Evolutionary conservation across 2,329 filamentous ascomycete genomes (phyloP).

Genomic region (Xylariaceae sp.): DNA sequence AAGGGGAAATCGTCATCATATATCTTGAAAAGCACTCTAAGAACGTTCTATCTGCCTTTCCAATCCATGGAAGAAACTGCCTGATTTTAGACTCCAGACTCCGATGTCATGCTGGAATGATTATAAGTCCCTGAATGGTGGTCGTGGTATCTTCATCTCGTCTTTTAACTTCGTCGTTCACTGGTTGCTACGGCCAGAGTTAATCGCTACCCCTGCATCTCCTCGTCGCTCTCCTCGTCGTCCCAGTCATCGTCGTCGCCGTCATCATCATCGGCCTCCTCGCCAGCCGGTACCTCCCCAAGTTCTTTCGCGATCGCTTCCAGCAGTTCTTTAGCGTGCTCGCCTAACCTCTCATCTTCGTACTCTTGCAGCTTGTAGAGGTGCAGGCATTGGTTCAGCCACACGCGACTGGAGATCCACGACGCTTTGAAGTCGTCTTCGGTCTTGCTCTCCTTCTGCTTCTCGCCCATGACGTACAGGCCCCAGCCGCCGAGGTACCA

Average conservation of each 20-base stretch:
- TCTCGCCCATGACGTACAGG: slow-evolving; percentile 71
- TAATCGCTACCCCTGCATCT: slow-evolving; percentile 44
- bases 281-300: slow-evolving; percentile 52
- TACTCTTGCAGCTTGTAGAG: slow-evolving; percentile 78
- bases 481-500: slow-evolving; percentile 98
- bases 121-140: slow-evolving; percentile 8
- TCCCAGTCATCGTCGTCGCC: slow-evolving; percentile 48
- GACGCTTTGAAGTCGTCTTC: slow-evolving; percentile 52
- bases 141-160: slow-evolving; percentile 25
- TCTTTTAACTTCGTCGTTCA: slow-evolving; percentile 6
- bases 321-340: slow-evolving; percentile 69
- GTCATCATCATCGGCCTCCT: slow-evolving; percentile 50
- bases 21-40: slow-evolving; percentile 8
- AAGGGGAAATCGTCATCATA: slow-evolving; percentile 8
- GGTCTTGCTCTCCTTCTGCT: slow-evolving; percentile 47
- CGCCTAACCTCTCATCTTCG: slow-evolving; percentile 72
- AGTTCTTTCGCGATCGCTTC: slow-evolving; percentile 58
- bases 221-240: slow-evolving; percentile 47
- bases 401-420: slow-evolving; percentile 71
- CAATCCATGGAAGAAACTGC: slow-evolving; percentile 8
- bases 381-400: slow-evolving; percentile 74
- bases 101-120: slow-evolving; percentile 22
- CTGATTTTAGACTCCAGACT: slow-evolving; percentile 25
- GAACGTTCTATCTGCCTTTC: slow-evolving; percentile 9
- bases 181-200: slow-evolving; percentile 1